Percentiles rank a stretch among this genome's conserved stretches.
Evolutionary conservation across 345 rosid species (phyloP).

Genomic region (Sonneratia caseolaris): DNA sequence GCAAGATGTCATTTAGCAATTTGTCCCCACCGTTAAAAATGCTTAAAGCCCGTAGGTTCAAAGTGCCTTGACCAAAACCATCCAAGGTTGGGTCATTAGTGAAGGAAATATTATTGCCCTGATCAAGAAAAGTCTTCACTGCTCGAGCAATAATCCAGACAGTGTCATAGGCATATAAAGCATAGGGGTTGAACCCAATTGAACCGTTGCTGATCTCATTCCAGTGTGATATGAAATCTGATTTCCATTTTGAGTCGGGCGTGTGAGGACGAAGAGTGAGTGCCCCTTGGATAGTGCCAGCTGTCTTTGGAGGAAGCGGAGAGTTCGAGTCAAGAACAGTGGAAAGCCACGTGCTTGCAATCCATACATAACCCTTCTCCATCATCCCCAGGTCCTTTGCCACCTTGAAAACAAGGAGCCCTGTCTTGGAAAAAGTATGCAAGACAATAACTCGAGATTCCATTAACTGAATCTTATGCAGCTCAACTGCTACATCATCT

Average conservation of each 20-base stretch:
- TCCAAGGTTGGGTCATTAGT: constrained; percentile 45
- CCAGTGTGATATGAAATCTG: constrained; percentile 59
- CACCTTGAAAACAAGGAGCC: constrained; percentile 53
- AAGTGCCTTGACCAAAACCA: constrained; percentile 32
- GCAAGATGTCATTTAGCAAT: constrained; percentile 42
- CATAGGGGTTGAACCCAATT: constrained; percentile 63
- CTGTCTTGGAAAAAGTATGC: constrained; percentile 41
- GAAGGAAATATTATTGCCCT: constrained; percentile 61
- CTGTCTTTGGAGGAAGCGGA: constrained; percentile 19
- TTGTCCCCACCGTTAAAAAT: constrained; percentile 59
- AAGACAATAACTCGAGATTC: constrained; percentile 73
- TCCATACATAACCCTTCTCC: constrained; percentile 77
- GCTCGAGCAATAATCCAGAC: constrained; percentile 87
- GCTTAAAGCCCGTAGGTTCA: constrained; percentile 68
- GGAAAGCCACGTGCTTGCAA: constrained; percentile 73
- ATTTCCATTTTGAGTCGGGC: constrained; percentile 49
- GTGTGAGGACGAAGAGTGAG: constrained; percentile 67
- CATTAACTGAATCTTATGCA: constrained; percentile 50
- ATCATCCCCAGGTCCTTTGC: constrained; percentile 77
- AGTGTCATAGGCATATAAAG: constrained; percentile 77
- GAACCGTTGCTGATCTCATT: constrained; percentile 55
- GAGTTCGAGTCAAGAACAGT: constrained; percentile 57
- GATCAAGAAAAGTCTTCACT: constrained; percentile 50
- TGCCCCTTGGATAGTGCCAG: constrained; percentile 43
- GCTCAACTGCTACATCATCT: constrained; percentile 29